These are phyloP conservation scores for Lachancea cidri DNA, from an alignment of 805 yeast species.

Conservation along the genomic window DNA sequence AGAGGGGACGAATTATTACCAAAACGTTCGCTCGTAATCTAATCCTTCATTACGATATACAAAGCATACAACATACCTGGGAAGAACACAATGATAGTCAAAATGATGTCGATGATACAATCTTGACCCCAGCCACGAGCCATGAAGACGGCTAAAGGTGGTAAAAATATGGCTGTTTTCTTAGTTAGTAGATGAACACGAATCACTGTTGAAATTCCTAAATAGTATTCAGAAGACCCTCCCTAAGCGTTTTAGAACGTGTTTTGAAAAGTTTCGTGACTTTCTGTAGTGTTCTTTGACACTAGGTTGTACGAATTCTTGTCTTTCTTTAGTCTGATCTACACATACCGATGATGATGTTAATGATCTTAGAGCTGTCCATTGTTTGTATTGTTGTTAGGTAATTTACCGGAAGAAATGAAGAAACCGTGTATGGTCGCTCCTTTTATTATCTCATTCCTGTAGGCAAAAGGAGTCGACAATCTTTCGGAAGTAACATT, in stretches of 20 bases:
- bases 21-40: conserved; percentile 3
- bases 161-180: conserved; percentile 52
- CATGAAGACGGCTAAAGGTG: conserved; percentile 74
- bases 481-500: not conserved
- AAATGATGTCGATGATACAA: conserved; percentile 58
- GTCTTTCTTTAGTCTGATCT: not conserved
- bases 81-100: conserved; percentile 47
- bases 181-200: conserved; percentile 13
- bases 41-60: conserved; percentile 44
- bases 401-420: not conserved
- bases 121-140: conserved; percentile 60
- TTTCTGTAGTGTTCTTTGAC: too few relatives aligned
- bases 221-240: too few relatives aligned
- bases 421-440: not conserved
- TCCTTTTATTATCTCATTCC: not conserved
- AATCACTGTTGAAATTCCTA: not conserved
- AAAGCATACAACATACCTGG: conserved; percentile 78
- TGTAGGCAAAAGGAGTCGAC: not conserved
- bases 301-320: too few relatives aligned
- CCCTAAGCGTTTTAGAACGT: too few relatives aligned
- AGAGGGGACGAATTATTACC: conserved; percentile 1
- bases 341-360: conserved; percentile 34
- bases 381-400: conserved; percentile 4
- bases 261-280: too few relatives aligned
- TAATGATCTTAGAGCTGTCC: conserved; percentile 35